Evolutionary conservation across 805 yeast genomes (phyloP).

Genomic region (Hanseniaspora taiwanica): DNA sequence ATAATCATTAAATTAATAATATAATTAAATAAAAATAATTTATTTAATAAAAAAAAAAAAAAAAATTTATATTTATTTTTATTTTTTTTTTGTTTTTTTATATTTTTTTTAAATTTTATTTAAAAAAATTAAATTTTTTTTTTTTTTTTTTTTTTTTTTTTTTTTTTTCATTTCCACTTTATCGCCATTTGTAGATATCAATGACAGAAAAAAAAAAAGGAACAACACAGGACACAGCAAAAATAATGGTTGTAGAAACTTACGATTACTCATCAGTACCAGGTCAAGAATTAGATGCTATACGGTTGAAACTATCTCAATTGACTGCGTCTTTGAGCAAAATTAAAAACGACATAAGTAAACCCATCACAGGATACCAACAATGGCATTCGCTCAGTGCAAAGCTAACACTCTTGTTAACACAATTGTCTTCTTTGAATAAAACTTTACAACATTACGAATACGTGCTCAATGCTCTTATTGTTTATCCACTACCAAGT

Average conservation of each 20-base stretch:
- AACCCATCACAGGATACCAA: constrained; percentile 24
- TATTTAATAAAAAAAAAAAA: too few species aligned
- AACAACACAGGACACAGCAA: neutral
- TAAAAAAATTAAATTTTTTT: too few species aligned
- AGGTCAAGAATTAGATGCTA: constrained; percentile 45
- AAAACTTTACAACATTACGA: constrained; percentile 49
- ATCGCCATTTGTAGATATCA: neutral
- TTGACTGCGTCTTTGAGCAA: constrained; percentile 45
- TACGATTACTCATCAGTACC: constrained; percentile 24
- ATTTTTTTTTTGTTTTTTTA: too few species aligned
- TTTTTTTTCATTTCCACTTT: neutral
- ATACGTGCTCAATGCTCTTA: constrained; percentile 47
- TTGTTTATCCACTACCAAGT: constrained; percentile 68
- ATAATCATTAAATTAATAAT: too few species aligned
- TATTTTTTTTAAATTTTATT: too few species aligned
- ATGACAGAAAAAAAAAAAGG: neutral
- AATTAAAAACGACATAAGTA: constrained; percentile 37
- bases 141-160: too few species aligned
- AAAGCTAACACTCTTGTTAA: constrained; percentile 70
- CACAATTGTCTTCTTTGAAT: constrained; percentile 73
- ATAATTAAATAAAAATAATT: too few species aligned
- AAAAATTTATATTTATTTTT: too few species aligned
- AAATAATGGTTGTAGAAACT: neutral
- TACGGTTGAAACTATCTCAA: constrained; percentile 49
- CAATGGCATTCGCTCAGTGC: constrained; percentile 55